phyloP scores from a whole-genome alignment of 305 asterid species.

The Rubia occidens region DNA sequence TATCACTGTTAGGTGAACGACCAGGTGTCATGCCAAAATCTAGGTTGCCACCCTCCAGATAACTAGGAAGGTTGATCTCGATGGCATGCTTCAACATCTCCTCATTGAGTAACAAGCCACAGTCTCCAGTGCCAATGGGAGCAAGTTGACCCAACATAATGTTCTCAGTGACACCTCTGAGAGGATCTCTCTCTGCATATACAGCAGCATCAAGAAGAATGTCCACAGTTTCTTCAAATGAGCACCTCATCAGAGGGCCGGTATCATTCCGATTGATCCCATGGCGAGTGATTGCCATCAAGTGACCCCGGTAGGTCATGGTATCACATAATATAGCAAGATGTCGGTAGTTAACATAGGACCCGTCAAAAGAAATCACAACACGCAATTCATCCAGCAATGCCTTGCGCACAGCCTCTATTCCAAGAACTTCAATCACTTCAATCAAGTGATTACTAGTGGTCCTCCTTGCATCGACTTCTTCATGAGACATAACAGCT shows the following conservation, averaged over 20 bases:
- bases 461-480: constrained; percentile 82
- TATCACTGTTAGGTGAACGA: constrained; percentile 69
- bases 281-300: constrained; percentile 98
- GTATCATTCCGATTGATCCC: constrained; percentile 93
- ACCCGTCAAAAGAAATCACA: constrained; percentile 94
- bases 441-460: constrained; percentile 97
- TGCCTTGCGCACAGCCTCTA: constrained; percentile 89
- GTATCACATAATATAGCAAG: constrained; percentile 92
- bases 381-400: constrained; percentile 91
- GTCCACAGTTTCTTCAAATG: constrained; percentile 97
- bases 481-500: constrained; percentile 90
- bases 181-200: constrained; percentile 70
- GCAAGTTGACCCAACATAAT: constrained; percentile 99
- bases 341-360: constrained; percentile 90
- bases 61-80: constrained; percentile 84
- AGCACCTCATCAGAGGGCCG: constrained; percentile 98
- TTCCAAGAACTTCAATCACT: constrained; percentile 93
- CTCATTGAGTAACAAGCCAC: constrained; percentile 72
- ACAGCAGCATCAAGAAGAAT: constrained; percentile 98
- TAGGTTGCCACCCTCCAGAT: constrained; percentile 68
- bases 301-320: constrained; percentile 97
- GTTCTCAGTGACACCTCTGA: constrained; percentile 88
- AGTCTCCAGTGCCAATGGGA: constrained; percentile 93
- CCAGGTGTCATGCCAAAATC: constrained; percentile 93
- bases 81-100: constrained; percentile 88